Evolutionary conservation across 192 early-diverging fungal species (phyloP).

Genomic region (Coemansia sp.): DNA sequence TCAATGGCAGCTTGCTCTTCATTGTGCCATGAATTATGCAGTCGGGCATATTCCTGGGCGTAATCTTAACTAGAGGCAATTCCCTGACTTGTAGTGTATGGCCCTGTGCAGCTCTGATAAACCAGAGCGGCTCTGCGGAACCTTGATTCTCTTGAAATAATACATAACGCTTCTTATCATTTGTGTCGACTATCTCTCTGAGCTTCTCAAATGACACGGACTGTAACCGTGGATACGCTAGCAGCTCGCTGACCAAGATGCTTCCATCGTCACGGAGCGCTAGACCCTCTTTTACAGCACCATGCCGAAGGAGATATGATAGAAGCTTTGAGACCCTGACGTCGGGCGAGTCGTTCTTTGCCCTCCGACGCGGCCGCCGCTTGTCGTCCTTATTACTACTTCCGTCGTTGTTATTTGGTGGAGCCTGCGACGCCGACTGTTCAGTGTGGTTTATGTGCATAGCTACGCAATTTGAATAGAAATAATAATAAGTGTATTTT

Average conservation of each 20-base stretch:
- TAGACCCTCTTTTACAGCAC: conserved; percentile 74
- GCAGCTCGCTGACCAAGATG: conserved; percentile 64
- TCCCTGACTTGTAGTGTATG: conserved; percentile 61
- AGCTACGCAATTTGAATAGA: not conserved
- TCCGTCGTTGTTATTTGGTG: not conserved
- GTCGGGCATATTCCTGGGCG: conserved; percentile 20
- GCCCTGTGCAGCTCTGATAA: conserved; percentile 86
- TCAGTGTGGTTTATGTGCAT: not conserved
- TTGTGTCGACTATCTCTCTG: conserved; percentile 64
- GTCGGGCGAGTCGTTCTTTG: conserved; percentile 35
- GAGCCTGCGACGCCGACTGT: not conserved
- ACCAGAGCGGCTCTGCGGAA: conserved; percentile 39
- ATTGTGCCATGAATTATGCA: conserved; percentile 40
- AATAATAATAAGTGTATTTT: conserved; percentile 2
- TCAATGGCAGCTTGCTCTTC: conserved; percentile 21
- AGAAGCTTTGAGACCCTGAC: conserved; percentile 72
- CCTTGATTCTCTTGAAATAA: conserved; percentile 47
- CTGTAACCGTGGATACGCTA: conserved; percentile 60
- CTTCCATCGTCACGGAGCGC: conserved; percentile 74
- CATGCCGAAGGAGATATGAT: conserved; percentile 83
- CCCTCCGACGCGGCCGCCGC: not conserved
- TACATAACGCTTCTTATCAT: conserved; percentile 81
- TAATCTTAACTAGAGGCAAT: conserved; percentile 32
- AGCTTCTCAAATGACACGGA: conserved; percentile 62
- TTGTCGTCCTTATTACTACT: not conserved